Conservation (phyloP, 2,329 filamentous ascomycete species). For the Neofusicoccum ribis region DNA sequence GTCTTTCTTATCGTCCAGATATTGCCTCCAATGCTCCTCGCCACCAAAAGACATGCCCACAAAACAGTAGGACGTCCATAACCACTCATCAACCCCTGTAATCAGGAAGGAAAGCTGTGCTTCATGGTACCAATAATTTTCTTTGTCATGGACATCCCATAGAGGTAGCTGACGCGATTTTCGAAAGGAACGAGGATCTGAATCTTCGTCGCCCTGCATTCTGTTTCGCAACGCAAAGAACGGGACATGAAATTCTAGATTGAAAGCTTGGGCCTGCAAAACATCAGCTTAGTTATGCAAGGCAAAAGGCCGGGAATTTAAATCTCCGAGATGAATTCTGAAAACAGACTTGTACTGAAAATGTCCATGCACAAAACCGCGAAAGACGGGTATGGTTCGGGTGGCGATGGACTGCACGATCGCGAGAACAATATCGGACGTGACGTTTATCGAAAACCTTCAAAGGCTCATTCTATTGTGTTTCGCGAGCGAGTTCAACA, state of each 20-base stretch:
- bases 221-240: background rate
- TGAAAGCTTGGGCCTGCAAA: background rate
- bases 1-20: background rate
- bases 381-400: background rate
- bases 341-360: background rate
- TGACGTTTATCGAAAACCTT: background rate
- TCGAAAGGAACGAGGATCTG: background rate
- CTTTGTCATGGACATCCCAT: background rate
- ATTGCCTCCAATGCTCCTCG: background rate
- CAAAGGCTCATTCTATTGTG: background rate
- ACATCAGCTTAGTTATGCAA: background rate
- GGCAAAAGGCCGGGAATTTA: background rate
- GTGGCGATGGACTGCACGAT: background rate
- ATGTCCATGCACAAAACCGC: background rate
- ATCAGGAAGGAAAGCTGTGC: slow-evolving; percentile 19
- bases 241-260: background rate
- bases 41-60: slow-evolving; percentile 19
- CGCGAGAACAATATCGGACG: background rate
- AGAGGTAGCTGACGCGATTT: background rate
- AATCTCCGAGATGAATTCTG: background rate
- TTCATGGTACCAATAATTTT: slow-evolving; percentile 5
- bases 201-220: background rate
- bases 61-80: slow-evolving; percentile 21
- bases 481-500: background rate
- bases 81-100: slow-evolving; percentile 20